Evolutionary conservation across 495 filamentous ascomycete species (phyloP).

Genomic region (Talaromyces liani): DNA sequence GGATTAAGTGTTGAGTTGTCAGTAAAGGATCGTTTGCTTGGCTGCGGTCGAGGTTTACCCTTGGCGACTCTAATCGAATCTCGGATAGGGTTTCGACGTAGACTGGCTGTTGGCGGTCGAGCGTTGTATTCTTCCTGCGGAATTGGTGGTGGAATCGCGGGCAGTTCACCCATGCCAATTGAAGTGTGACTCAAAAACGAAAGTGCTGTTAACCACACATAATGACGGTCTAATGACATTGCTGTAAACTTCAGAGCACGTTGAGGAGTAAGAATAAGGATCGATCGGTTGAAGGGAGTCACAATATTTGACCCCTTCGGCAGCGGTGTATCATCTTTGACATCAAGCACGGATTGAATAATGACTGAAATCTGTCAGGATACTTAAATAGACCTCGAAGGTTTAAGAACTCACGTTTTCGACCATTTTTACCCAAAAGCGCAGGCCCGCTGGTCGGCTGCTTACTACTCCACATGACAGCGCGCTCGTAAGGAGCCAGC

Average conservation of each 20-base stretch:
- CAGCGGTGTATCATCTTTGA: slow-evolving; percentile 86
- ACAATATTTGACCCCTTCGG: slow-evolving; percentile 58
- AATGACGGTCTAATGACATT: slow-evolving; percentile 73
- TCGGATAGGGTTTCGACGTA: slow-evolving; percentile 63
- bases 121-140: slow-evolving; percentile 40
- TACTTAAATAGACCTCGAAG: neutral
- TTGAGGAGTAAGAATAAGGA: slow-evolving; percentile 87
- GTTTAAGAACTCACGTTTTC: slow-evolving; percentile 67
- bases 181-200: slow-evolving; percentile 88
- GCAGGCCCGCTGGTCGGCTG: slow-evolving; percentile 84
- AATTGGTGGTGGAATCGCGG: slow-evolving; percentile 43
- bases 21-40: slow-evolving; percentile 35
- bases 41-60: slow-evolving; percentile 53
- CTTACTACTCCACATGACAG: slow-evolving; percentile 98
- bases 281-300: slow-evolving; percentile 80
- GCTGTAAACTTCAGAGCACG: slow-evolving; percentile 95
- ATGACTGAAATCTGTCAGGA: slow-evolving; percentile 48
- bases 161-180: slow-evolving; percentile 60
- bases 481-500: slow-evolving; percentile 91
- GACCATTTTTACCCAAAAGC: slow-evolving; percentile 87
- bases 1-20: slow-evolving; percentile 25
- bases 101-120: slow-evolving; percentile 30
- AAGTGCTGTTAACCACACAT: slow-evolving; percentile 87
- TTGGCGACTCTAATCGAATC: slow-evolving; percentile 91
- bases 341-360: slow-evolving; percentile 94